Percentiles rank a stretch among this genome's conserved stretches.
Conservation (phyloP, 805 yeast species). For the Sungouiozyma intestinalis region DNA sequence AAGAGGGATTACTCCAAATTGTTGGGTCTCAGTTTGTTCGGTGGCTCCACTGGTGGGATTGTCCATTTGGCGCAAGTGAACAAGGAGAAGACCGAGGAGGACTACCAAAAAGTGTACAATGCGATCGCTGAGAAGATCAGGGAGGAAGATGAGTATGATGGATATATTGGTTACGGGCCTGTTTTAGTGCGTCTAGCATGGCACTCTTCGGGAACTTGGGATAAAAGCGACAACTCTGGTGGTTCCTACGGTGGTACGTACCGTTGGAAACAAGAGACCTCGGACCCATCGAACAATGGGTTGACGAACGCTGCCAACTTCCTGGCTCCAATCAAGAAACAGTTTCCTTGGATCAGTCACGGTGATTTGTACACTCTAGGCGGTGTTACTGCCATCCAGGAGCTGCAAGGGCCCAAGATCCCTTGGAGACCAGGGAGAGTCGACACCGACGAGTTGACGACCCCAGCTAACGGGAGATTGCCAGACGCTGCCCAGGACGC, state of each 20-base stretch:
- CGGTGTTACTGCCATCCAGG: slow-evolving; percentile 72
- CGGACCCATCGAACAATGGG: slow-evolving; percentile 55
- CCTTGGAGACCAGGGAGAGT: slow-evolving; percentile 79
- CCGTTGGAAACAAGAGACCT: slow-evolving; percentile 39
- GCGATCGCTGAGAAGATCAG: slow-evolving; percentile 56
- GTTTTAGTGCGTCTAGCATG: slow-evolving; percentile 71
- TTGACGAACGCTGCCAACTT: slow-evolving; percentile 46
- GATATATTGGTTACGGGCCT: slow-evolving; percentile 65
- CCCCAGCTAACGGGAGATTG: slow-evolving; percentile 59
- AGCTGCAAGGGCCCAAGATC: slow-evolving; percentile 66
- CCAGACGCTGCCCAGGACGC: slow-evolving; percentile 66
- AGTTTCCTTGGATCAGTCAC: slow-evolving; percentile 59
- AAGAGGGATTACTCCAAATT: slow-evolving; percentile 9
- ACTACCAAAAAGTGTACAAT: slow-evolving; percentile 58
- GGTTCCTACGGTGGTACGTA: slow-evolving; percentile 69
- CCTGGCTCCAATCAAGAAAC: slow-evolving; percentile 42
- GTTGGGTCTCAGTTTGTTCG: slow-evolving; percentile 15
- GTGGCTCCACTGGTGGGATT: slow-evolving; percentile 29
- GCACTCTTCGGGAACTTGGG: slow-evolving; percentile 83
- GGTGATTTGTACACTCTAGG: slow-evolving; percentile 76
- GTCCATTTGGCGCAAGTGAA: slow-evolving; percentile 27
- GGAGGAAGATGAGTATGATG: slow-evolving; percentile 51
- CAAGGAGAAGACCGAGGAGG: slow-evolving; percentile 30
- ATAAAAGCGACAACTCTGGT: slow-evolving; percentile 44
- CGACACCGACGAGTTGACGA: slow-evolving; percentile 39